Evolutionary conservation across 2,329 filamentous ascomycete species (phyloP).

Genomic region (Kalmusia sp.): DNA sequence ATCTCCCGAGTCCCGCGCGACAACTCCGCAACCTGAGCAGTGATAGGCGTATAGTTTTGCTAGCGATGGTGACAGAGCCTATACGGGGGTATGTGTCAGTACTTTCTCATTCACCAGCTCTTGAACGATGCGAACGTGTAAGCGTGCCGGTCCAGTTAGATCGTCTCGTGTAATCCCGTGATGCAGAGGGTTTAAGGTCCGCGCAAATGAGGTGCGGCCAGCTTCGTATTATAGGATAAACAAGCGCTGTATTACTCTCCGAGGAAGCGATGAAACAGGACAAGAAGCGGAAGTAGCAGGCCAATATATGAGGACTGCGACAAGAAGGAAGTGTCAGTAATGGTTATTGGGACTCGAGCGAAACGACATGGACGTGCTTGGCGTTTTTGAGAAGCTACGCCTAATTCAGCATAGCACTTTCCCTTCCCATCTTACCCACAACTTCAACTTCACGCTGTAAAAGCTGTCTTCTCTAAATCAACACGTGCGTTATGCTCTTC

Average conservation of each 20-base stretch:
- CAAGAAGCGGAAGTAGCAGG: not conserved
- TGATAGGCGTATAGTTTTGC: too few relatives aligned
- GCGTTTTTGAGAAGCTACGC: not conserved
- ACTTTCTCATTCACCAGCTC: not conserved
- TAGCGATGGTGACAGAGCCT: not conserved
- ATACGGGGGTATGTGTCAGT: not conserved
- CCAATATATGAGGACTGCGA: not conserved
- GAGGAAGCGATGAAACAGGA: not conserved
- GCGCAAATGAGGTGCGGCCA: not conserved
- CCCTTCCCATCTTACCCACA: not conserved
- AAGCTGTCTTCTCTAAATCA: not conserved
- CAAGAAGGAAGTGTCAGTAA: not conserved
- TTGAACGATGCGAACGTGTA: not conserved
- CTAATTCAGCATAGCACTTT: not conserved
- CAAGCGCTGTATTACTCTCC: not conserved
- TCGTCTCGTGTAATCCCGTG: constrained; percentile 4
- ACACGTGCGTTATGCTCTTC: too few relatives aligned
- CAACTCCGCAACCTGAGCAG: too few relatives aligned
- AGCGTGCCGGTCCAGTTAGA: not conserved
- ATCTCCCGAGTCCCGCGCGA: not conserved
- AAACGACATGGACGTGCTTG: not conserved
- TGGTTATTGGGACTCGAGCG: not conserved
- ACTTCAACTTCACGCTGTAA: too few relatives aligned
- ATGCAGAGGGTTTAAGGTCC: not conserved
- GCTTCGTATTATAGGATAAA: not conserved